Conservation (phyloP, 345 rosid species). For the Arabidopsis suecica region DNA sequence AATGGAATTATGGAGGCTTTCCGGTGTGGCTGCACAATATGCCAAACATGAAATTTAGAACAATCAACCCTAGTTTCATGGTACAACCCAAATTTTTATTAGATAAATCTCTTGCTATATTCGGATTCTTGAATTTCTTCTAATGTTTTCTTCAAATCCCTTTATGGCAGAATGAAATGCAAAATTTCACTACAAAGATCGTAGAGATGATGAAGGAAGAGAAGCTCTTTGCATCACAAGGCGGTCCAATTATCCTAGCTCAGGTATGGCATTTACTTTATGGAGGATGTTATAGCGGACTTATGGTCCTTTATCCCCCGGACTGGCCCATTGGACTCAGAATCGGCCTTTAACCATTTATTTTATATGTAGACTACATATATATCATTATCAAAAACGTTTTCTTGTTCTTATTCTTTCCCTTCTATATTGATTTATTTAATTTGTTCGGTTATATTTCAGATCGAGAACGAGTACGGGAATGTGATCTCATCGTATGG, state of each 20-base stretch:
- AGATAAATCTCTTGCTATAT: neutral
- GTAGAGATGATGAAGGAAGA: constrained; percentile 66
- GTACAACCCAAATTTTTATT: constrained; percentile 26
- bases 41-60: constrained; percentile 46
- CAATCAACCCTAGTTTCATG: constrained; percentile 52
- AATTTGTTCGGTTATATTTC: neutral
- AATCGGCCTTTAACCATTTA: neutral
- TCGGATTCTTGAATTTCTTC: neutral
- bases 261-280: constrained; percentile 49
- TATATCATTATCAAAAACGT: neutral
- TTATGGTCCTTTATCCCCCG: neutral
- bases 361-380: neutral
- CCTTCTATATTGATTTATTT: neutral
- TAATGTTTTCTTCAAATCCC: neutral
- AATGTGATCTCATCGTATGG: constrained; percentile 58
- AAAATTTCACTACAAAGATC: constrained; percentile 65
- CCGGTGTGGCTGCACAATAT: constrained; percentile 67
- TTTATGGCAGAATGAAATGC: constrained; percentile 61
- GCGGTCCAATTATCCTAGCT: constrained; percentile 77
- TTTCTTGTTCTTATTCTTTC: neutral
- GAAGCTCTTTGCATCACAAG: constrained; percentile 76
- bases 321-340: neutral
- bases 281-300: neutral
- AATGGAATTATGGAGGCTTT: constrained; percentile 76
- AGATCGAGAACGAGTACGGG: constrained; percentile 93